A percentile compares a stretch with the other conserved stretches of the same genome.
These are phyloP conservation scores for Aspergillus sergii DNA, from an alignment of 2,329 filamentous ascomycete species.

Conservation along the genomic window DNA sequence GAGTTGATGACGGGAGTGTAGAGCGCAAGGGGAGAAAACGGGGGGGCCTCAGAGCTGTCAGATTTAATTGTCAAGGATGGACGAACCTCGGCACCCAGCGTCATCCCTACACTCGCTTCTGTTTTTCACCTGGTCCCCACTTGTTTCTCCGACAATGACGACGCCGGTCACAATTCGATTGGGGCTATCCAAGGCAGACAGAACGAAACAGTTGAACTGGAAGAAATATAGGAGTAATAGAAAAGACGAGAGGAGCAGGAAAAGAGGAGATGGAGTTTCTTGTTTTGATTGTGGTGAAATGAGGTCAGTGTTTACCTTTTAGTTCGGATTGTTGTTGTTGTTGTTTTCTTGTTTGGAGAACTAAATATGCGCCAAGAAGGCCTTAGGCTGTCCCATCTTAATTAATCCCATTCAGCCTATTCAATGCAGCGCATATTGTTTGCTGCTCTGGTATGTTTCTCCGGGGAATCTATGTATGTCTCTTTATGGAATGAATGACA, in stretches of 20 bases:
- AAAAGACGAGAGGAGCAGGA: neutral
- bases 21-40: slow-evolving; percentile 12
- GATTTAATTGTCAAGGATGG: neutral
- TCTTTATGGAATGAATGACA: neutral
- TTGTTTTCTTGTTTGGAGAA: neutral
- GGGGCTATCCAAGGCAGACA: neutral
- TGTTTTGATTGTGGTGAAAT: neutral
- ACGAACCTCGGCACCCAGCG: slow-evolving; percentile 6
- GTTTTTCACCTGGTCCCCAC: neutral
- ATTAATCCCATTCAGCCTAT: neutral
- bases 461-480: neutral
- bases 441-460: neutral
- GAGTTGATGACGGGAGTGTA: neutral
- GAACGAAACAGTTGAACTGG: neutral
- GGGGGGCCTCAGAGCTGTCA: neutral
- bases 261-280: neutral
- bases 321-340: neutral
- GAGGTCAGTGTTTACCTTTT: neutral
- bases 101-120: neutral
- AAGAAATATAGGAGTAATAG: neutral
- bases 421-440: neutral
- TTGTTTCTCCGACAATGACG: neutral
- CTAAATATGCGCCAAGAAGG: slow-evolving; percentile 8
- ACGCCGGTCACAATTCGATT: neutral
- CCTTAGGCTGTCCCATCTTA: neutral